These are phyloP conservation scores for Malus hybrid DNA, from an alignment of 331 rosid genomes.

Conservation along the genomic window DNA sequence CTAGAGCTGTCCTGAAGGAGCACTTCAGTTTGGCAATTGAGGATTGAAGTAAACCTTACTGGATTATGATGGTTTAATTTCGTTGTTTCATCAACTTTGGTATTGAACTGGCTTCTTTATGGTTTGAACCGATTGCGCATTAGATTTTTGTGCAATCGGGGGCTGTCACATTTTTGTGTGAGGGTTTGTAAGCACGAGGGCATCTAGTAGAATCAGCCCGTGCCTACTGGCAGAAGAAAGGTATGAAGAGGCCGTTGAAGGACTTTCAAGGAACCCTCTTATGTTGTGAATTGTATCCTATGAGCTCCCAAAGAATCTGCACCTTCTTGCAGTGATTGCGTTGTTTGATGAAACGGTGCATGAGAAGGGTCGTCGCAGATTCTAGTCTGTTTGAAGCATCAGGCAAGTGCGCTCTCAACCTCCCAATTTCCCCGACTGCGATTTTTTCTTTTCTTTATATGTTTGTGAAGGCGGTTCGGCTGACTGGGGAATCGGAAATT, in stretches of 20 bases:
- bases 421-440: background rate
- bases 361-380: background rate
- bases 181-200: background rate
- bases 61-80: background rate
- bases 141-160: background rate
- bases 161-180: background rate
- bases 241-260: background rate
- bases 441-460: no score
- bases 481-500: background rate
- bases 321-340: background rate
- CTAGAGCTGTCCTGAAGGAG: constrained; percentile 37
- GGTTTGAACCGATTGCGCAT: background rate
- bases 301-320: background rate
- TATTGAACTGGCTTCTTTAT: background rate
- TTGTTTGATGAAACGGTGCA: background rate
- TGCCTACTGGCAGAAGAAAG: background rate
- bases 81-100: background rate
- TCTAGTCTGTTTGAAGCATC: background rate
- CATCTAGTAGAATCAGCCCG: background rate
- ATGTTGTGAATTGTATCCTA: background rate
- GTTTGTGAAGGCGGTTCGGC: background rate
- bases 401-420: background rate
- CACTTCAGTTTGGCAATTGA: constrained; percentile 38
- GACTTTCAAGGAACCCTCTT: background rate
- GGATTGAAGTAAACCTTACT: constrained; percentile 10